Conservation (phyloP, 176 grass and related monocot genomes). For the Tuctoria greenei region DNA sequence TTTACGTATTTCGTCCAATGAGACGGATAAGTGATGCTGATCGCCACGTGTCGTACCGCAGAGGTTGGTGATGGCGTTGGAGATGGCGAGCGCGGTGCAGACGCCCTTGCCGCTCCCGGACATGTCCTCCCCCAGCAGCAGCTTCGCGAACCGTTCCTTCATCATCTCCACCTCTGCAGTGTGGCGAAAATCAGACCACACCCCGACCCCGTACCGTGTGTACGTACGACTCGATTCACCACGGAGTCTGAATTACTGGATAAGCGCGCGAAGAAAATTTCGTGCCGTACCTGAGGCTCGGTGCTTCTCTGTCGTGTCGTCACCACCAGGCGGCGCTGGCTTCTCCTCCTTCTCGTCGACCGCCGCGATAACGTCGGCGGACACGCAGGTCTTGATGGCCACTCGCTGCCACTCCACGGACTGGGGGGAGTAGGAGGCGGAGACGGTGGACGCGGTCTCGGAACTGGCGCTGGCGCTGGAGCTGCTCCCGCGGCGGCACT, state of each 20-base stretch:
- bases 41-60: slow-evolving; percentile 45
- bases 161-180: slow-evolving; percentile 79
- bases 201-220: no score
- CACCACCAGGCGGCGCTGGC: neutral
- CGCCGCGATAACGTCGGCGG: neutral
- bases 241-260: neutral
- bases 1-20: neutral
- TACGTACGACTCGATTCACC: neutral
- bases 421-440: slow-evolving; percentile 28
- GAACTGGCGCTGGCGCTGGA: slow-evolving; percentile 65
- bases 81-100: slow-evolving; percentile 91
- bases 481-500: slow-evolving; percentile 45
- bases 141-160: slow-evolving; percentile 94
- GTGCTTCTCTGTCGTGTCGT: neutral
- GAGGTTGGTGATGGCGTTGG: slow-evolving; percentile 97
- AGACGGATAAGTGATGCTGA: neutral
- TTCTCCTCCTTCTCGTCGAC: neutral
- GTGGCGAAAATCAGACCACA: neutral
- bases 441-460: slow-evolving; percentile 33
- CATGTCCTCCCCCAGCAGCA: slow-evolving; percentile 97
- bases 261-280: neutral
- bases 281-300: slow-evolving; percentile 28
- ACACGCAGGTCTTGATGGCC: slow-evolving; percentile 44
- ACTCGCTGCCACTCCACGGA: slow-evolving; percentile 36
- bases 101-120: slow-evolving; percentile 96